A percentile compares a stretch with the other conserved stretches of the same genome.
Evolutionary conservation across 495 filamentous ascomycete genomes (phyloP).

Genomic region (Pseudoneurospora amorphoporcata): DNA sequence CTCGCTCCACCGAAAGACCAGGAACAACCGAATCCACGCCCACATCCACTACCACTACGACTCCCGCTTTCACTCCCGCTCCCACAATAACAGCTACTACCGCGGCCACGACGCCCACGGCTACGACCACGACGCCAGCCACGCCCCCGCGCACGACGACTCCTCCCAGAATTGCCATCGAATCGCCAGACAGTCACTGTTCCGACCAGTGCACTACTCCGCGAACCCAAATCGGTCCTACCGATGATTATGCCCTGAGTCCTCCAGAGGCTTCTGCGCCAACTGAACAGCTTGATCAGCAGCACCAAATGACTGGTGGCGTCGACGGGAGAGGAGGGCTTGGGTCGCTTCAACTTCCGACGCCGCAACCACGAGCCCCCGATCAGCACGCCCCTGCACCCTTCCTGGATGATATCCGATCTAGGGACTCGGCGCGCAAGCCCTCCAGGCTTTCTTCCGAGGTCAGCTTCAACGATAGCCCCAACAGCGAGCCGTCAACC

Average conservation of each 20-base stretch:
- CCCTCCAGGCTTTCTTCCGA: background rate
- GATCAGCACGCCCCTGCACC: slow-evolving; percentile 1
- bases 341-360: slow-evolving; percentile 8
- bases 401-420: background rate
- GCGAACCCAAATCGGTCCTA: background rate
- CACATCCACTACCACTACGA: background rate
- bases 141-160: background rate
- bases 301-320: slow-evolving; percentile 19
- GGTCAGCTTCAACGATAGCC: background rate
- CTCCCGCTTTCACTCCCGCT: background rate
- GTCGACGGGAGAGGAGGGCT: slow-evolving; percentile 9
- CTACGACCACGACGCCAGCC: background rate
- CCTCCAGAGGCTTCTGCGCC: background rate
- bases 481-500: background rate
- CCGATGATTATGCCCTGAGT: slow-evolving; percentile 11
- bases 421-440: background rate
- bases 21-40: background rate
- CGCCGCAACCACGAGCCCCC: background rate
- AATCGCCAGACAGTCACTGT: background rate
- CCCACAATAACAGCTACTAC: background rate
- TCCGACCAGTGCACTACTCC: background rate
- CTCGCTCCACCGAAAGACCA: background rate
- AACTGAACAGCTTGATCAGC: background rate
- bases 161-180: background rate
- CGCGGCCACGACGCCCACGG: background rate